Evolutionary conservation across 768 basidiomycete genomes (phyloP).

Genomic region (Rhodotorula paludigena): DNA sequence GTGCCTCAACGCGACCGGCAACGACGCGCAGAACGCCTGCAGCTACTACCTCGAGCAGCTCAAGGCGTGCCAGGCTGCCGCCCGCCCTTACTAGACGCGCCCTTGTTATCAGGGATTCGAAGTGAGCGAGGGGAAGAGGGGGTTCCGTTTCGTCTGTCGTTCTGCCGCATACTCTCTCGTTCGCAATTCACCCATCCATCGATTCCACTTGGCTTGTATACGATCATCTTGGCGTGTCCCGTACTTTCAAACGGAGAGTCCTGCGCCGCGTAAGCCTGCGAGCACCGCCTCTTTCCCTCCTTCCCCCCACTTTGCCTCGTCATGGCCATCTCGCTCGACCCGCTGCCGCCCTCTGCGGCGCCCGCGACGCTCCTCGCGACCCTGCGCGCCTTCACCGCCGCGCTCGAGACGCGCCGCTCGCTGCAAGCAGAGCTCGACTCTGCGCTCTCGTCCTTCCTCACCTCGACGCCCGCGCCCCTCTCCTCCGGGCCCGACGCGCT

Average conservation of each 20-base stretch:
- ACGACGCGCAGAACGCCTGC: constrained; percentile 60
- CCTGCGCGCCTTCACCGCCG: constrained; percentile 4
- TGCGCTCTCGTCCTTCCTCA: constrained; percentile 20
- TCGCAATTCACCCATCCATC: too few species aligned
- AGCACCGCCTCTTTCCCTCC: not conserved
- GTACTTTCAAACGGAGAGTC: too few species aligned
- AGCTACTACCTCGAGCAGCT: constrained; percentile 62
- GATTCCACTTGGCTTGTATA: too few species aligned
- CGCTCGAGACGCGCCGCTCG: constrained; percentile 19
- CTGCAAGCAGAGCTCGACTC: constrained; percentile 25
- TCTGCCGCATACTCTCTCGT: too few species aligned
- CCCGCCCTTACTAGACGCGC: constrained; percentile 37
- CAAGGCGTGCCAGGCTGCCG: constrained; percentile 55
- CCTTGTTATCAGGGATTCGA: not conserved
- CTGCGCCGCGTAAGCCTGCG: too few species aligned
- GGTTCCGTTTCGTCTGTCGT: too few species aligned
- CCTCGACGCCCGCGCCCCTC: not conserved
- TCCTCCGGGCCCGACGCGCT: not conserved
- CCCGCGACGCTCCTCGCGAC: not conserved
- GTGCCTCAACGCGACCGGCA: constrained; percentile 75
- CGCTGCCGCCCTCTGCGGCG: not conserved
- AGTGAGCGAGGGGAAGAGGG: not conserved
- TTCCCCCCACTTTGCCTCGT: not conserved
- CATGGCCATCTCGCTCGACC: constrained; percentile 4
- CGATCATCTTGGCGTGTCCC: too few species aligned